Conservation (phyloP, 2,329 filamentous ascomycete species). For the Botrytis galanthina region DNA sequence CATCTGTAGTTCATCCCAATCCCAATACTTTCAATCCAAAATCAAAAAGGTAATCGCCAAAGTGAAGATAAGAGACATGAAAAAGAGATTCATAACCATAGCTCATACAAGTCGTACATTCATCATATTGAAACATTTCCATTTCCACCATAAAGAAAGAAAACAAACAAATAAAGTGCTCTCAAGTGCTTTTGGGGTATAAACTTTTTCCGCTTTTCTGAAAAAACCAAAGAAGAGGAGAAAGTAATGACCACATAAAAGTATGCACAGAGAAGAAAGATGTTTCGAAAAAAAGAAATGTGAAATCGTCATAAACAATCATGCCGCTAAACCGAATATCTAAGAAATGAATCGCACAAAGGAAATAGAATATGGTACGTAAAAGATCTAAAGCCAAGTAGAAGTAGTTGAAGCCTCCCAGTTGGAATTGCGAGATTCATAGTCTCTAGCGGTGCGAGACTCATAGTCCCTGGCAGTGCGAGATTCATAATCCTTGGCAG, state of each 20-base stretch:
- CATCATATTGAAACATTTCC: conserved; percentile 33
- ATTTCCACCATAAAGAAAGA: conserved; percentile 20
- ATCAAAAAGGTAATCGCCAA: not conserved
- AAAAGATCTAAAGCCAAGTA: conserved; percentile 22
- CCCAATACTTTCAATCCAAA: conserved; percentile 5
- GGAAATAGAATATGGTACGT: conserved; percentile 19
- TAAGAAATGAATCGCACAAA: conserved; percentile 27
- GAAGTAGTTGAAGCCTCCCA: not conserved
- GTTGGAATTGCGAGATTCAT: not conserved
- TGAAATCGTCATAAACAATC: conserved; percentile 23
- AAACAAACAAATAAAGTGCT: not conserved
- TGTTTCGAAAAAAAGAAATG: conserved; percentile 22
- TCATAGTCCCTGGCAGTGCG: conserved; percentile 9
- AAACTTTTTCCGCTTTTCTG: conserved; percentile 32
- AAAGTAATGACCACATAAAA: conserved; percentile 28
- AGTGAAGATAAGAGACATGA: conserved; percentile 20
- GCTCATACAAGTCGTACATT: conserved; percentile 38
- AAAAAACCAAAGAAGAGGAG: conserved; percentile 28
- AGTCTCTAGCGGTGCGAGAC: not conserved
- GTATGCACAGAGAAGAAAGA: conserved; percentile 29
- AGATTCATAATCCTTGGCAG: conserved; percentile 2
- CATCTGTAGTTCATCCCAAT: conserved; percentile 4
- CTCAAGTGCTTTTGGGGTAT: conserved; percentile 33
- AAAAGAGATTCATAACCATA: conserved; percentile 33
- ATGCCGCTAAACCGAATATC: conserved; percentile 28